Evolutionary conservation across 2,329 filamentous ascomycete species (phyloP).

Genomic region (Colletotrichum shisoi): DNA sequence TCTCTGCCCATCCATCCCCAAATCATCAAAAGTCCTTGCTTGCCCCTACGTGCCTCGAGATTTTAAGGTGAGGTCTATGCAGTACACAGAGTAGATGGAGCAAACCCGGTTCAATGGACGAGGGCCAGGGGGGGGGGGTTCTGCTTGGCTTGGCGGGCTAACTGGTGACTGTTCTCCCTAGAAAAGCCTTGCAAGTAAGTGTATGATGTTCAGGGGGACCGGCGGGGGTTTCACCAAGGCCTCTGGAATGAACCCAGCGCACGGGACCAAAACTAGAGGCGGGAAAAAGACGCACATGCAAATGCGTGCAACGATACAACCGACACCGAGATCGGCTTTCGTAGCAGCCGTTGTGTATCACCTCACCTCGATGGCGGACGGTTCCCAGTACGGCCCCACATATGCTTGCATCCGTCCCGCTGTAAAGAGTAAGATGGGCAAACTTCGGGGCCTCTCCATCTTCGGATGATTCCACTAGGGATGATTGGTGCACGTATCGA

Average conservation of each 20-base stretch:
- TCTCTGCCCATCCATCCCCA: not conserved
- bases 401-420: slow-evolving; percentile 1
- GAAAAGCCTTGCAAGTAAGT: not conserved
- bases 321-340: too few species aligned
- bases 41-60: not conserved
- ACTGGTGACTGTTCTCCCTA: too few species aligned
- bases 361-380: not conserved
- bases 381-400: not conserved
- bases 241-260: not conserved
- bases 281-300: not conserved
- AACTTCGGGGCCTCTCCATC: slow-evolving; percentile 6
- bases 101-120: not conserved
- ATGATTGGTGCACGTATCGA: not conserved
- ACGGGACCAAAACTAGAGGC: not conserved
- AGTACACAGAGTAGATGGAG: not conserved
- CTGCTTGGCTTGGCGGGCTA: too few species aligned
- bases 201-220: not conserved
- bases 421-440: slow-evolving; percentile 3
- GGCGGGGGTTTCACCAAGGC: not conserved
- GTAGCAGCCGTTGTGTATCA: not conserved
- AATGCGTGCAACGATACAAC: too few species aligned
- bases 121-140: not conserved
- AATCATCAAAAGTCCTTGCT: not conserved
- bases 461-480: slow-evolving; percentile 12
- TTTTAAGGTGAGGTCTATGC: slow-evolving; percentile 27